These are phyloP conservation scores for Diversispora epigaea DNA, from an alignment of 192 early-diverging fungal species.

Conservation along the genomic window DNA sequence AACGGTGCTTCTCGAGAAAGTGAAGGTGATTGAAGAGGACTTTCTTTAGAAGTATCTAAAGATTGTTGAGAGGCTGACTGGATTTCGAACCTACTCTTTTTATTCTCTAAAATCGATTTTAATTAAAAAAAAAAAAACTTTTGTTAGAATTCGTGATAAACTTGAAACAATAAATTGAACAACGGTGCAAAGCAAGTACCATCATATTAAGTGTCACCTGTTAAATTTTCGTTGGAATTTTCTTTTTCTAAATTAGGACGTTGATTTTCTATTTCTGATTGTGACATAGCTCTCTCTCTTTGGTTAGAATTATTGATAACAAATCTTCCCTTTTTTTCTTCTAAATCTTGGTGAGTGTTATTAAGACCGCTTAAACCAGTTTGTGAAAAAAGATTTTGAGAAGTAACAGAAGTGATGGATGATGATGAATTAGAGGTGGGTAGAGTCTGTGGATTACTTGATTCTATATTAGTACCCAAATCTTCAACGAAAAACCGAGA, in stretches of 20 bases:
- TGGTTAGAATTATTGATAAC: slow-evolving; percentile 53
- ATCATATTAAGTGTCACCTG: slow-evolving; percentile 27
- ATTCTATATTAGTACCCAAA: neutral
- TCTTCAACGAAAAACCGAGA: slow-evolving; percentile 49
- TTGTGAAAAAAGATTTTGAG: slow-evolving; percentile 23
- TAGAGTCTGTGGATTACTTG: slow-evolving; percentile 5
- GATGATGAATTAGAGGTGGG: slow-evolving; percentile 29
- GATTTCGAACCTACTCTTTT: slow-evolving; percentile 12
- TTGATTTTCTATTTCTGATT: slow-evolving; percentile 29
- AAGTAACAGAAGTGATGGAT: slow-evolving; percentile 13
- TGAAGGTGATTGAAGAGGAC: neutral
- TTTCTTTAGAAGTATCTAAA: slow-evolving; percentile 1
- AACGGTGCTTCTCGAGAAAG: slow-evolving; percentile 12
- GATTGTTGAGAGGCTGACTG: neutral
- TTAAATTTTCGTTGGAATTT: slow-evolving; percentile 25
- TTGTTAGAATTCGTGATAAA: neutral
- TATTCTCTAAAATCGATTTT: neutral
- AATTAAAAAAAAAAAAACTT: neutral
- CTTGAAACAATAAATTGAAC: neutral
- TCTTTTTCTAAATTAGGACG: slow-evolving; percentile 26
- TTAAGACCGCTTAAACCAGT: neutral
- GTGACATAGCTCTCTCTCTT: slow-evolving; percentile 3
- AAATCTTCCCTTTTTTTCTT: slow-evolving; percentile 75
- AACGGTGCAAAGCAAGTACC: slow-evolving; percentile 31
- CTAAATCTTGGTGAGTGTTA: slow-evolving; percentile 26